Evolutionary conservation across 148 eudicot genomes (phyloP).

Genomic region (Silene conica): DNA sequence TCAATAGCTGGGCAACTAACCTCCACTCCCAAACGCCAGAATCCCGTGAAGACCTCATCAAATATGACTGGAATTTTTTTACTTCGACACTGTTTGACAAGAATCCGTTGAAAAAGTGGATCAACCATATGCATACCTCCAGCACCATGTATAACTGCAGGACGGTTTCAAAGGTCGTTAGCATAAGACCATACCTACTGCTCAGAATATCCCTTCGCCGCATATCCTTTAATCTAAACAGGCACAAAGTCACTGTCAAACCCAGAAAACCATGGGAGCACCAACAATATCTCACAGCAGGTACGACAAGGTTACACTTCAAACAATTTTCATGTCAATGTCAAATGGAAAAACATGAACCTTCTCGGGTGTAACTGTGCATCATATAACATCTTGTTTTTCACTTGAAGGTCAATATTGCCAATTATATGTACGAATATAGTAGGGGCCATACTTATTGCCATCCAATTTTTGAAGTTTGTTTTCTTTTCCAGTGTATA

Average conservation of each 20-base stretch:
- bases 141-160: constrained; percentile 82
- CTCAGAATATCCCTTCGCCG: background rate
- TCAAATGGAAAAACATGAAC: background rate
- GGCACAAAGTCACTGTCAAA: background rate
- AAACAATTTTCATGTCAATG: background rate
- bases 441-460: no score
- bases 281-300: no score
- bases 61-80: constrained; percentile 88
- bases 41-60: constrained; percentile 97
- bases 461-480: no score
- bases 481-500: no score
- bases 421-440: no score
- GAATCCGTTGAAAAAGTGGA: constrained; percentile 91
- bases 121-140: constrained; percentile 98
- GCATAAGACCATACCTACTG: background rate
- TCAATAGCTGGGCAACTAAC: constrained; percentile 37
- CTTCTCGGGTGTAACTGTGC: no score
- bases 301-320: background rate
- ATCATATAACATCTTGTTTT: background rate
- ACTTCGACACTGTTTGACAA: constrained; percentile 64
- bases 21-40: constrained; percentile 99
- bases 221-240: background rate
- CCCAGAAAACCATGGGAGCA: no score
- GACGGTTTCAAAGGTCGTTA: background rate
- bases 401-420: no score